Evolutionary conservation across 306 rosid genomes (phyloP), one percentile per base, ranked within the genome.

Genomic region (Gleditsia sinensis): DNA sequence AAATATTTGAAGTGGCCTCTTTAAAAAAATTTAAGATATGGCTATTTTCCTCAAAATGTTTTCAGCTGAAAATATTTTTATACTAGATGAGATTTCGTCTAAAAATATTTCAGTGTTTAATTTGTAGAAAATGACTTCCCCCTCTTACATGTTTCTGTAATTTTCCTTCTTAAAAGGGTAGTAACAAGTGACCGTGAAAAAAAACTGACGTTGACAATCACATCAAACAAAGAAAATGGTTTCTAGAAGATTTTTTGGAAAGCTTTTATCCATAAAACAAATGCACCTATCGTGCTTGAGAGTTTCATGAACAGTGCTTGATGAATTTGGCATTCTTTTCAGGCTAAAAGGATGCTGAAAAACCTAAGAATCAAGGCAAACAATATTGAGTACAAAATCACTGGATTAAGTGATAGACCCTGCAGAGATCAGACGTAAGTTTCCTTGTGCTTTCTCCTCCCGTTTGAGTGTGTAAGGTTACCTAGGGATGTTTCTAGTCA

Each of bases 311-410:
- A 55, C 7, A 37, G 14, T 48, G 37, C 19, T 32, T n/a, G 33
- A 36, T 48, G 45, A 23, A 39, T 72, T 27, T 40, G 14, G 17
- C 27, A 23, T 43, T 50, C 1, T 12, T 50, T 32, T 72, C 54
- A 86, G 89, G 86, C 88, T 17, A 86, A 65, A 66, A 69, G 80
- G 70, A 74, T 55, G 75, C 51, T 86, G 27, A 86, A 81, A 25
- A 86, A 65, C 54, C 58, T 86, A 12, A 79, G 88, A 51, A 65
- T 86, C 30, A 69, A 70, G 63, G 85, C 57, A 10, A 75, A 81
- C 34, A 80, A 80, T 13, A 23, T 69, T 25, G 86, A 83, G 69
- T 76, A 69, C 77, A 84, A 81, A 86, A 86, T 86, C 80, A 84
- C 80, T 28, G 91, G 91, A 61, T 20, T 86, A 59, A 86, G 88